Percentiles rank a stretch among this genome's conserved stretches.
phyloP scores from a whole-genome alignment of 306 rosid species.

The Quercus variabilis region DNA sequence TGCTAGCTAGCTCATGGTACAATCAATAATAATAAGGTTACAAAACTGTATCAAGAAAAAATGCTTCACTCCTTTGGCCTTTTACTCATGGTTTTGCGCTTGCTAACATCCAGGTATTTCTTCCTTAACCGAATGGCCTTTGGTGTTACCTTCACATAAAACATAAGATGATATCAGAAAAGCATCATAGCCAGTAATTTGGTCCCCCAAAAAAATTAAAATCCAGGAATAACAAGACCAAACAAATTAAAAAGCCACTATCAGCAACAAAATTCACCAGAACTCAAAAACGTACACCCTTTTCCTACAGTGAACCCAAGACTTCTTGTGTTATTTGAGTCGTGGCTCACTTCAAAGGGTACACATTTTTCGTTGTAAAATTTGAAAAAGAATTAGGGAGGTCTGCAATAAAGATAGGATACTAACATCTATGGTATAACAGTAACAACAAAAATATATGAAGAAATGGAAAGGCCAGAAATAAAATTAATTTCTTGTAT shows the following conservation, averaged over 20 bases:
- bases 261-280: neutral
- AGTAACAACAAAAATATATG: neutral
- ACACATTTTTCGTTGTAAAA: neutral
- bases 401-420: neutral
- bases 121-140: conserved; percentile 82
- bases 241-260: neutral
- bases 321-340: too few species aligned
- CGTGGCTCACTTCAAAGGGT: too few species aligned
- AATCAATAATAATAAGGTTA: conserved; percentile 2
- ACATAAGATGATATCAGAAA: neutral
- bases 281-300: neutral
- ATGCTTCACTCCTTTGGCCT: conserved; percentile 61
- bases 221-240: neutral
- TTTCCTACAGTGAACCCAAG: too few species aligned
- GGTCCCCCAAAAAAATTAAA: neutral
- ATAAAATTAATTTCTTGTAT: neutral
- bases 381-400: too few species aligned
- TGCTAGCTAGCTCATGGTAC: neutral
- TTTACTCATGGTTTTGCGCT: conserved; percentile 86
- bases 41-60: conserved; percentile 29
- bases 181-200: neutral
- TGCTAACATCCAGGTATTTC: conserved; percentile 83
- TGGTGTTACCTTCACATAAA: conserved; percentile 73
- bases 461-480: neutral
- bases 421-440: neutral